Conservation (phyloP, 1,284 basidiomycete genomes). For the Sanghuangporus baumii region DNA sequence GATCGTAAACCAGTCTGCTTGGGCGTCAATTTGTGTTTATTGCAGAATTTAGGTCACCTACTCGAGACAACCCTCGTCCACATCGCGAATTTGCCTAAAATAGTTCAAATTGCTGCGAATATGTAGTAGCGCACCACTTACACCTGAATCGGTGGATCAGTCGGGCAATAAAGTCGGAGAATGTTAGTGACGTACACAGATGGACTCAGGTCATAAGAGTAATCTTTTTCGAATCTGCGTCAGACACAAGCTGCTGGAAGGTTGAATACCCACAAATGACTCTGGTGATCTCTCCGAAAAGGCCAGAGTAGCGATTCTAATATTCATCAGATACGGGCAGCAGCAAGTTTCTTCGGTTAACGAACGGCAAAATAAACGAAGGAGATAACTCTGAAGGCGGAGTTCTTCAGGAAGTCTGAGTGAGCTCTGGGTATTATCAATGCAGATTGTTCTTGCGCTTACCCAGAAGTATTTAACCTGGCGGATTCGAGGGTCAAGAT, state of each 20-base stretch:
- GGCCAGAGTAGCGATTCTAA: neutral
- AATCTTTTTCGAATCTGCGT: neutral
- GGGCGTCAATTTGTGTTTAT: neutral
- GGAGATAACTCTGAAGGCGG: neutral
- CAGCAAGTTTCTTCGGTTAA: neutral
- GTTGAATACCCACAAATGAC: neutral
- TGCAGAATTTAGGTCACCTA: neutral
- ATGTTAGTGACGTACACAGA: neutral
- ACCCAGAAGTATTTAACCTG: neutral
- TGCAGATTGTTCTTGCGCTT: neutral
- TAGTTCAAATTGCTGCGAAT: neutral
- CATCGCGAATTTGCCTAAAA: neutral
- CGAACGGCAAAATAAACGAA: neutral
- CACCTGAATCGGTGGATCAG: neutral
- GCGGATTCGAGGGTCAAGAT: neutral
- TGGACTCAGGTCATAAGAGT: neutral
- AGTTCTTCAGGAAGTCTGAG: neutral
- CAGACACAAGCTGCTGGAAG: neutral
- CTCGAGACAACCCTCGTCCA: neutral
- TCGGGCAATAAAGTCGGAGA: no score
- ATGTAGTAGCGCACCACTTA: neutral
- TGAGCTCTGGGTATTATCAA: neutral
- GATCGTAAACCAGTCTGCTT: neutral
- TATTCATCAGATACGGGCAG: neutral
- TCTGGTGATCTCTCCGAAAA: neutral